Conservation (phyloP, 176 grass and related monocot species). For the Guadua angustifolia region DNA sequence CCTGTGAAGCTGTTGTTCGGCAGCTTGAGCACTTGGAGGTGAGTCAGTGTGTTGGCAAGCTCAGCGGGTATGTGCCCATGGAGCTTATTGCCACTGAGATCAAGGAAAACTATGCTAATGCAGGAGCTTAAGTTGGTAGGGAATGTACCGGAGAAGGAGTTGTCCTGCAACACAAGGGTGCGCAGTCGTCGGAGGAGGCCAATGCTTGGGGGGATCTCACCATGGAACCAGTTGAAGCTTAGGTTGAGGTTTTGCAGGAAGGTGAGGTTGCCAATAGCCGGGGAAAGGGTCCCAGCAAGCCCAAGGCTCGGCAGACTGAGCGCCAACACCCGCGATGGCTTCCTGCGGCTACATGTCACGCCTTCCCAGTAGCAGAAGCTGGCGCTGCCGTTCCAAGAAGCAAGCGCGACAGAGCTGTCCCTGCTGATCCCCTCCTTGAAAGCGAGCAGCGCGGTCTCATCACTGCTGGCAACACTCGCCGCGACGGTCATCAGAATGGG, state of each 20-base stretch:
- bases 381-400: not conserved
- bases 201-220: constrained; percentile 17
- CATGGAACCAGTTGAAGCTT: not conserved
- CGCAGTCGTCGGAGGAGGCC: not conserved
- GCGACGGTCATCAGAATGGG: not conserved
- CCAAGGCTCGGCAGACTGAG: not conserved
- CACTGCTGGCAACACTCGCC: no score
- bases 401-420: not conserved
- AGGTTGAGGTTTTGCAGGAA: not conserved
- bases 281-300: constrained; percentile 4
- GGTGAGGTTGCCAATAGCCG: not conserved
- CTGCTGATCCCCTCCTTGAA: not conserved
- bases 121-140: constrained; percentile 2
- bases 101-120: not conserved
- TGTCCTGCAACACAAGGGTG: not conserved
- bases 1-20: not conserved
- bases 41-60: not conserved
- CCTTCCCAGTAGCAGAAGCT: constrained; percentile 12
- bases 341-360: not conserved
- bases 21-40: not conserved
- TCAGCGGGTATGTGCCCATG: not conserved
- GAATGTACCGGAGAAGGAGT: constrained; percentile 9
- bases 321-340: not conserved
- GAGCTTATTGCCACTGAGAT: not conserved
- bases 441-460: not conserved